Evolutionary conservation across 1,284 basidiomycete species (phyloP), one percentile per base, ranked within the genome.

Genomic region (Heterobasidion parviporum): DNA sequence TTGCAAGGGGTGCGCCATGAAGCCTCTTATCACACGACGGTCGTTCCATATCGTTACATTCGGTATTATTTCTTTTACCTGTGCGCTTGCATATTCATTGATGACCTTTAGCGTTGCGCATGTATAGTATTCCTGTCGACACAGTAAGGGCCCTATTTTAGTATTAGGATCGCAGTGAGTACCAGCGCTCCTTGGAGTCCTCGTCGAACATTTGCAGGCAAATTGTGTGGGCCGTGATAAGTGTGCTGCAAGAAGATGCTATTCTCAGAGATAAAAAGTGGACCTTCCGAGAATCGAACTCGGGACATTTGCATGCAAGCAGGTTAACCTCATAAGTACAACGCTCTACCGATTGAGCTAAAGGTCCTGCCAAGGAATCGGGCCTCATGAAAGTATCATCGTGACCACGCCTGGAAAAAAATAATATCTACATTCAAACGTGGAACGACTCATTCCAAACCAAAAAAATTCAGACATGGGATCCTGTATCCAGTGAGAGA

Each of bases 341-440:
- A 74, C 70, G 72, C 72, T 73, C 72, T 74, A 72, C 72, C 72
- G 70, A 72, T 72, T 74, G 72, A 73, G 72, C 72, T 74, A 74
- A 73, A 71, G 72, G 72, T 72, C 72, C 72, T 41, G 38, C 12
- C 10, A n/a, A 41, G n/a, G 10, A 41, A 12, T 5, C 3, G 0
- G 10, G 38, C 10, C n/a, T 41, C n/a, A n/a, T 41, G 8, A 41
- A 4, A 12, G 1, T 41, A 41, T 41, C 1, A 41, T 9, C 5
- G 1, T 41, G 3, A 41, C n/a, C 7, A 41, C 3, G n/a, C 12
- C 10, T n/a, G 10, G n/a, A 41, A 6, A 10, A 10, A 10, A n/a
- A 41, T 41, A 10, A 7, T 4, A 41, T 41, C 4, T 41, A n/a
- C 10, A n/a, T 4, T 12, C 38, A 8, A 8, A 41, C n/a, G 8